Evolutionary conservation across 176 grass and related monocot species (phyloP).

Genomic region (Carex littledalei): DNA sequence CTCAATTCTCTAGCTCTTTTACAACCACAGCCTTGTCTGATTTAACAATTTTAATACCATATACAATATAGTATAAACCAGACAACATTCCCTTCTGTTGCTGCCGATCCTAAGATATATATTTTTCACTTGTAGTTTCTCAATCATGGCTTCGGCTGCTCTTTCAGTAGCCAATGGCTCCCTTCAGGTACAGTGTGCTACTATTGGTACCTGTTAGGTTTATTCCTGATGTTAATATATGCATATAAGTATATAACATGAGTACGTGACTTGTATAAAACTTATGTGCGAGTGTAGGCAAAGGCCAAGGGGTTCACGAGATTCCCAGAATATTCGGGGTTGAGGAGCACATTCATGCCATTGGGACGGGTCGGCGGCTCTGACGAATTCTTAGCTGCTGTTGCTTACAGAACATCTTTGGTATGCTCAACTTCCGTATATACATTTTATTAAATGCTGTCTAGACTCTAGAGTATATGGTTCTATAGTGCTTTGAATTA

Average conservation of each 20-base stretch:
- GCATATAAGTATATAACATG: background rate
- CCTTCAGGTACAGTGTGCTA: slow-evolving; percentile 29
- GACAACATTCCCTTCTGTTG: background rate
- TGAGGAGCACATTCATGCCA: background rate
- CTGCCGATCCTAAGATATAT: slow-evolving; percentile 1
- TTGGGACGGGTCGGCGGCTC: background rate
- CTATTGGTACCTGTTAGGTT: background rate
- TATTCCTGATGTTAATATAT: background rate
- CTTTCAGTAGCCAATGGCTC: slow-evolving; percentile 47
- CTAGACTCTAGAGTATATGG: background rate
- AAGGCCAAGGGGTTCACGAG: background rate
- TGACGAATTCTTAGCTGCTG: background rate
- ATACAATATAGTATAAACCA: slow-evolving; percentile 9
- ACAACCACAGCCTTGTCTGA: slow-evolving; percentile 28
- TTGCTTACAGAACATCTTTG: background rate
- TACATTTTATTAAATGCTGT: background rate
- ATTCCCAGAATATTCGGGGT: background rate
- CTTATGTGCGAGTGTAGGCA: background rate
- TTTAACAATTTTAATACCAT: background rate
- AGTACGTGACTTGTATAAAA: background rate
- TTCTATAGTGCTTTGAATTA: background rate
- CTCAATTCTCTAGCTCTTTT: slow-evolving; percentile 22
- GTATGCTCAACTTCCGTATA: background rate
- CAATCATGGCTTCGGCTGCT: slow-evolving; percentile 35
- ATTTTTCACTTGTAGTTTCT: background rate